These are phyloP conservation scores for Serendipita sp. DNA, from an alignment of 768 basidiomycete genomes.

Conservation along the genomic window DNA sequence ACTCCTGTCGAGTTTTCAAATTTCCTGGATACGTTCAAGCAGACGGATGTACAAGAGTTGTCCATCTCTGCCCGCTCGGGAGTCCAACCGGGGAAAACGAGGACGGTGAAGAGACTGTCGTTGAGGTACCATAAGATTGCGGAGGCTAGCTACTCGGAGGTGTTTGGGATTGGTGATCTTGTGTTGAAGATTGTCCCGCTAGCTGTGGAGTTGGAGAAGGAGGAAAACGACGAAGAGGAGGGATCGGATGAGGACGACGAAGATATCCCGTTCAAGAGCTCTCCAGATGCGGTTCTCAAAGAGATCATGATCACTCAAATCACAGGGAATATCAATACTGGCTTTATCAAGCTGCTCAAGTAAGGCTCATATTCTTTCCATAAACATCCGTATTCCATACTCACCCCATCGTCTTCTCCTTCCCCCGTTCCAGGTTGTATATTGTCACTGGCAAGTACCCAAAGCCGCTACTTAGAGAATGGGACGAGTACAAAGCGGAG, in stretches of 20 bases:
- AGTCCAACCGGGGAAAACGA: background rate
- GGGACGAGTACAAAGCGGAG: constrained; percentile 70
- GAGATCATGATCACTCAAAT: constrained; percentile 62
- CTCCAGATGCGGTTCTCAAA: constrained; percentile 61
- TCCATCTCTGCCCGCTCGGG: background rate
- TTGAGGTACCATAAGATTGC: constrained; percentile 65
- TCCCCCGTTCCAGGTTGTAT: constrained; percentile 41
- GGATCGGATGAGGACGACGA: constrained; percentile 20
- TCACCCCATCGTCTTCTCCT: background rate
- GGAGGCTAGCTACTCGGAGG: constrained; percentile 94
- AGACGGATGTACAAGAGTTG: background rate
- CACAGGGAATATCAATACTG: constrained; percentile 60
- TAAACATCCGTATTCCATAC: no score
- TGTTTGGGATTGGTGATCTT: constrained; percentile 77
- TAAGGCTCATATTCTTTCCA: constrained; percentile 14
- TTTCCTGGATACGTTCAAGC: constrained; percentile 2
- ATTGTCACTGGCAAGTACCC: constrained; percentile 82
- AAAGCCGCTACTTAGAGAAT: constrained; percentile 53
- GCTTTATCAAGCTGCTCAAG: constrained; percentile 61
- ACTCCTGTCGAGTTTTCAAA: background rate
- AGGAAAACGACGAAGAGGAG: background rate
- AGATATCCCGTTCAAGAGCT: constrained; percentile 54
- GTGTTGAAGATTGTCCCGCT: constrained; percentile 86
- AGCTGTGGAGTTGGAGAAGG: constrained; percentile 29
- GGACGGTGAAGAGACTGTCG: background rate